phyloP scores from a whole-genome alignment of 768 basidiomycete species.

The Crepidotus variabilis region DNA sequence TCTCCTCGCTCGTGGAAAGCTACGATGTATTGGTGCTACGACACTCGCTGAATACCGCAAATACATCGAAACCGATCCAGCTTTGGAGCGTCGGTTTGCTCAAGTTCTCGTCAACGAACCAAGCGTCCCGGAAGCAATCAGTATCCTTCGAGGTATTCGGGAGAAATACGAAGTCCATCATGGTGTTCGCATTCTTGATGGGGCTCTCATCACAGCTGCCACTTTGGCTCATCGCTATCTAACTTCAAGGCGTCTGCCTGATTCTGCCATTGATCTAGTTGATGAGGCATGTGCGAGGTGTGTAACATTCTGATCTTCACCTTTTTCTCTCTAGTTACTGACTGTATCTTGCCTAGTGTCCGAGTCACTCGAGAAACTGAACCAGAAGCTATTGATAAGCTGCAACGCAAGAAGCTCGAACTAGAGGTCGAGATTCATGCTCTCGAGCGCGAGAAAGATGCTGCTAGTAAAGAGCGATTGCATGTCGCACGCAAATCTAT shows the following conservation, averaged over 20 bases:
- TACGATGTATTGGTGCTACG: slow-evolving; percentile 80
- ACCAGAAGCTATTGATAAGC: slow-evolving; percentile 89
- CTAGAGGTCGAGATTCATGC: slow-evolving; percentile 95
- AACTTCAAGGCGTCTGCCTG: slow-evolving; percentile 74
- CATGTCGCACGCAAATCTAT: slow-evolving; percentile 70
- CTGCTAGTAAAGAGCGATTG: slow-evolving; percentile 82
- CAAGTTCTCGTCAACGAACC: slow-evolving; percentile 95
- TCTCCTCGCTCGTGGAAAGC: slow-evolving; percentile 80
- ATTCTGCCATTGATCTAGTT: slow-evolving; percentile 87
- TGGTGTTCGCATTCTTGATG: slow-evolving; percentile 85
- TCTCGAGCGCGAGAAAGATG: slow-evolving; percentile 87
- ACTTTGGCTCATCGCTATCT: slow-evolving; percentile 92
- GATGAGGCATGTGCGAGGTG: slow-evolving; percentile 91
- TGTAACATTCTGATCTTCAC: slow-evolving; percentile 17
- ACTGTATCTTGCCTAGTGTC: slow-evolving; percentile 41
- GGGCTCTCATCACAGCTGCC: slow-evolving; percentile 84
- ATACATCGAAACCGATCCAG: slow-evolving; percentile 91
- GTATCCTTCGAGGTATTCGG: slow-evolving; percentile 88
- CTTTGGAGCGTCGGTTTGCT: slow-evolving; percentile 87
- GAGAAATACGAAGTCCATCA: slow-evolving; percentile 94
- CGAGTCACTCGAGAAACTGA: slow-evolving; percentile 93
- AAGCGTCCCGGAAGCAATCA: slow-evolving; percentile 83
- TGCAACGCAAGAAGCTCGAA: slow-evolving; percentile 85
- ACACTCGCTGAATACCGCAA: slow-evolving; percentile 91
- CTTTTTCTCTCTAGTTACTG: neutral